Base-by-base conservation (phyloP, 495 filamentous ascomycete species). In the Penicillium steckii region DNA sequence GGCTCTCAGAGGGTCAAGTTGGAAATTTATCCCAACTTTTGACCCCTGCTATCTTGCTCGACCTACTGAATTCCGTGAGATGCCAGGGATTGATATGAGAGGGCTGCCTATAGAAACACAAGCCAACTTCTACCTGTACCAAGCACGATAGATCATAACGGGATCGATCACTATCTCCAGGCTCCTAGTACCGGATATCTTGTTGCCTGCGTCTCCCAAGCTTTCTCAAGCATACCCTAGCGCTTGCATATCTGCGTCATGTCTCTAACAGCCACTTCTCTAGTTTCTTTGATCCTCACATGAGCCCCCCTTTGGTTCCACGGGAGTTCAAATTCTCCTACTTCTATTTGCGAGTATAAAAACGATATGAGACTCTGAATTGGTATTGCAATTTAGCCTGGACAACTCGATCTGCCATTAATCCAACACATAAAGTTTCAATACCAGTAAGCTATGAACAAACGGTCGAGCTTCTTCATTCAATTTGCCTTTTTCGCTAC, bases 191-290 rank as follows among this genome's bases (percentile, higher is more conserved):
- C n/a, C n/a, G 22, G 42, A 25, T 26, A 54, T 26, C 13, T 43
- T 46, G 42, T 48, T 54, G 22, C 42, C n/a, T 48, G 41, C 19
- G 25, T 7, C 44, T 48, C 17, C 13, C 32, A 35, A 18, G 27
- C 37, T 17, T 17, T 38, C 43, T 22, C n/a, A 15, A 4, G 32
- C 13, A 35, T 35, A 15, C 32, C 13, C 32, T 35, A 35, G 32
- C 32, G n/a, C n/a, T 35, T 35, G 32, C 32, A 18, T 35, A 35
- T 17, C 12, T 35, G 32, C 32, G 32, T 35, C 32, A n/a, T 35
- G 32, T 35, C 32, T 35, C 32, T 3, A 35, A 15, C 17, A 8
- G n/a, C 32, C 7, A 17, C 7, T 4, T 35, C 32, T 35, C 3
- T 35, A 35, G 32, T 35, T 12, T 35, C 32, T 35, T 35, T 35